A percentile compares a stretch with the other conserved stretches of the same genome.
Evolutionary conservation across 306 rosid genomes (phyloP).

Genomic region (Cucumis cinereus): DNA sequence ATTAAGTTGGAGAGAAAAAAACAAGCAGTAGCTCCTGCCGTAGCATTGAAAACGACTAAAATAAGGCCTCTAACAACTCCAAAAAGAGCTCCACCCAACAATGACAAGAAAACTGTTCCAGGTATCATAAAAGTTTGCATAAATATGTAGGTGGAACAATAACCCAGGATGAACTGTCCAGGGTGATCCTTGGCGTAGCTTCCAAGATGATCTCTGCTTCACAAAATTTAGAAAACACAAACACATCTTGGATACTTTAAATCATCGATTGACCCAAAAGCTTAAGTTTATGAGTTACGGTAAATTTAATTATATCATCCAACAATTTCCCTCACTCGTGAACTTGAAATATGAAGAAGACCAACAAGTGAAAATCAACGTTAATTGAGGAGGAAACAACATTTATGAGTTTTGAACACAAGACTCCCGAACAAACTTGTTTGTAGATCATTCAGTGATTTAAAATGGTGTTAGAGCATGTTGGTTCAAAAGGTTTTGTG

Average conservation of each 20-base stretch:
- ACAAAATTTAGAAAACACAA: background rate
- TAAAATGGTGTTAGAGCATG: no score
- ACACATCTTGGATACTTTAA: background rate
- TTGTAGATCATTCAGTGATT: no score
- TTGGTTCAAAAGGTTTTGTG: no score
- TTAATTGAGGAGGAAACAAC: no score
- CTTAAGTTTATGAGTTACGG: no score
- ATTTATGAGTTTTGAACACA: no score
- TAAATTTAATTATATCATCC: no score
- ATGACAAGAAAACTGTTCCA: constrained; percentile 90
- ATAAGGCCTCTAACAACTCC: constrained; percentile 66
- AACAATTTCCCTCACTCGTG: no score
- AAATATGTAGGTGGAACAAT: constrained; percentile 90
- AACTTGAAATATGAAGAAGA: no score
- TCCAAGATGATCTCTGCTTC: constrained; percentile 53
- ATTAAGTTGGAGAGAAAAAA: constrained; percentile 82
- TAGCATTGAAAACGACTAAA: constrained; percentile 78
- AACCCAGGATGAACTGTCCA: constrained; percentile 71
- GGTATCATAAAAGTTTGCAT: constrained; percentile 99
- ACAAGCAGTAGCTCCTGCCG: constrained; percentile 89
- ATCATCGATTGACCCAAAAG: no score
- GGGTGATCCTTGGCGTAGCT: constrained; percentile 51
- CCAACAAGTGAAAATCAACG: no score
- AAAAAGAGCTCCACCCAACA: constrained; percentile 95
- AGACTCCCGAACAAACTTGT: no score